Base-by-base conservation (phyloP, 2,329 filamentous ascomycete genomes). In the Fusarium avenaceum region DNA sequence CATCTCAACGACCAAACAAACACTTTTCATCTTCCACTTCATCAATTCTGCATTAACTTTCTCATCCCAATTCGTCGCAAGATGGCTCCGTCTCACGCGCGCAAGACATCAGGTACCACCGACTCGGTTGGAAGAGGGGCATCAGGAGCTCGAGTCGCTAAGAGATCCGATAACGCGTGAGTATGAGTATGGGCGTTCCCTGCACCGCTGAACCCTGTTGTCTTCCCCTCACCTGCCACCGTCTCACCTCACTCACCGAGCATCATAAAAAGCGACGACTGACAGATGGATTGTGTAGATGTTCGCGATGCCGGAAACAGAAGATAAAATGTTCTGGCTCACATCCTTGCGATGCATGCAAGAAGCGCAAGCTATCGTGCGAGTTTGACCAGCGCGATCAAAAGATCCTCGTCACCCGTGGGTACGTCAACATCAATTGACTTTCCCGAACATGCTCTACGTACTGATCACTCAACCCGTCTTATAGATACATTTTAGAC, bases 381-480 rank as follows among this genome's bases (percentile, higher is more conserved):
- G 71, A 78, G 26, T 78, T 78, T 67, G 76, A 77, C 42, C 80
- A 83, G 39, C 76, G 78, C n/a, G 80, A 83, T 38, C 80, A 84
- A 49, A 85, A 84, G 63, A 76, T 85, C 15, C 71, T 85, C 6
- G 83, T 86, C 6, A 83, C 83, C 15, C 76, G 77, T 74, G 81
- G 80, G 82, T 83, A 53, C 33, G 60, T 33, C 24, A 32, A 3
- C 40, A 6, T 30, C 40, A 14, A 52, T 24, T 38, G 13, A 19
- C n/a, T 48, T 19, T 65, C 71, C 38, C 14, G 7, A 48, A 40
- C 9, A 40, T 58, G 57, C 22, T 5, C 22, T 22, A 39, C 44
- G 22, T 54, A 45, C 22, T 60, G 39, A 50, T 32, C 1, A 33
- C 2, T 3, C 1, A 33, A 2, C 2, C 5, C 17, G 45, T 39